Percentiles rank a stretch among this genome's conserved stretches.
Evolutionary conservation across 2,329 filamentous ascomycete genomes (phyloP).

Genomic region (Alternaria atra): DNA sequence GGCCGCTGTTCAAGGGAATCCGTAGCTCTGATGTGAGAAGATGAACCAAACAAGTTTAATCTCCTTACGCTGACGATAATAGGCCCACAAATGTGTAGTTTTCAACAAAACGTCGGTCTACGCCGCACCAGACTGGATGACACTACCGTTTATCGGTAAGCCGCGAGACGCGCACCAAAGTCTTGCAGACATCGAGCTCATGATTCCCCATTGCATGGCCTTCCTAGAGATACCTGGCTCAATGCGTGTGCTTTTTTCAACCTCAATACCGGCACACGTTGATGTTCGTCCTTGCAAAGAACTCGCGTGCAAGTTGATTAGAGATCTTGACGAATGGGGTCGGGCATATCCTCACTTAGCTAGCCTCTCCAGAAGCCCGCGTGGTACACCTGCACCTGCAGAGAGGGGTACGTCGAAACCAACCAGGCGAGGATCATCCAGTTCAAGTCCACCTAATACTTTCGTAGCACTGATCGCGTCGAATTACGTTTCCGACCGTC

Average conservation of each 20-base stretch:
- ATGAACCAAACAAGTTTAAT: neutral
- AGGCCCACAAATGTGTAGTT: slow-evolving; percentile 40
- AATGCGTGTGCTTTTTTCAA: slow-evolving; percentile 32
- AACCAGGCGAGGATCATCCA: neutral
- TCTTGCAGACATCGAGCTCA: slow-evolving; percentile 39
- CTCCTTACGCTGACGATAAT: slow-evolving; percentile 12
- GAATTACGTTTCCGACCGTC: slow-evolving; percentile 8
- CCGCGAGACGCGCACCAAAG: slow-evolving; percentile 36
- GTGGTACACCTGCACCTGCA: neutral
- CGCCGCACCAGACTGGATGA: slow-evolving; percentile 41
- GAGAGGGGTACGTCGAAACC: neutral
- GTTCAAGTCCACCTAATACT: neutral
- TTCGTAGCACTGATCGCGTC: slow-evolving; percentile 8
- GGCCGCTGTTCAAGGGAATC: slow-evolving; percentile 42
- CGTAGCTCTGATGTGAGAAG: slow-evolving; percentile 40
- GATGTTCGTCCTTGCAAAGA: slow-evolving; percentile 24
- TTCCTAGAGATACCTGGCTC: slow-evolving; percentile 26
- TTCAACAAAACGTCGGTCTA: slow-evolving; percentile 42
- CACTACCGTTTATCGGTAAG: slow-evolving; percentile 35
- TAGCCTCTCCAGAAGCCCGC: neutral
- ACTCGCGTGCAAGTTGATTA: slow-evolving; percentile 27
- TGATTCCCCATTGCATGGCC: slow-evolving; percentile 35
- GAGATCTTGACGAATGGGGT: slow-evolving; percentile 18
- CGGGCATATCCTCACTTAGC: neutral
- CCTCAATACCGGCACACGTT: slow-evolving; percentile 16